Conservation (phyloP, 1,284 basidiomycete genomes). For the Ceratobasidium sp. region DNA sequence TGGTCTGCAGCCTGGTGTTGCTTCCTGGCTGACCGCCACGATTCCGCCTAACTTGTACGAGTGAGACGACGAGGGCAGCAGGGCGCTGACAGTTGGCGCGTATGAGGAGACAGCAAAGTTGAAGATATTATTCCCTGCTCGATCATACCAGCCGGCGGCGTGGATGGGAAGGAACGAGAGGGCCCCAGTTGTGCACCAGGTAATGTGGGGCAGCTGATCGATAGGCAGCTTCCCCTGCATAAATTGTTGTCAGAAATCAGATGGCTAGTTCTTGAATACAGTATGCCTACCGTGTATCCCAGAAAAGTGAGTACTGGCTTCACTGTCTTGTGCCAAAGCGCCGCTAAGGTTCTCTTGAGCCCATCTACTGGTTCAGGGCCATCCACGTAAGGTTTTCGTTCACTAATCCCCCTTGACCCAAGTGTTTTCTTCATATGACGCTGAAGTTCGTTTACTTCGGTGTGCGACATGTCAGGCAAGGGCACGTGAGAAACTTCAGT, state of each 20-base stretch:
- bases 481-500: background rate
- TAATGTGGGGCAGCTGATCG: constrained; percentile 12
- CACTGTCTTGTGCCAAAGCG: background rate
- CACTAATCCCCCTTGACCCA: background rate
- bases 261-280: no score
- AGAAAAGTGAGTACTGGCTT: background rate
- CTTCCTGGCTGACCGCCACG: constrained; percentile 6
- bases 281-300: constrained; percentile 9
- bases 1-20: background rate
- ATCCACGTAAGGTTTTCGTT: background rate
- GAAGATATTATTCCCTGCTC: background rate
- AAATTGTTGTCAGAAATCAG: background rate
- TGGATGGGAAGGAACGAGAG: constrained; percentile 22
- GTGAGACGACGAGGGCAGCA: background rate
- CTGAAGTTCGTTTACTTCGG: background rate
- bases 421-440: background rate
- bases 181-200: constrained; percentile 23
- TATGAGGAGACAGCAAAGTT: constrained; percentile 34
- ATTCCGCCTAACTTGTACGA: background rate
- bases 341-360: background rate
- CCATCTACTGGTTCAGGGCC: background rate
- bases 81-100: constrained; percentile 12
- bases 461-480: background rate
- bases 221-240: background rate
- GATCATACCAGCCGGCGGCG: constrained; percentile 16